Evolutionary conservation across 805 yeast genomes (phyloP).

Genomic region (Saccharomycopsis schoenii): DNA sequence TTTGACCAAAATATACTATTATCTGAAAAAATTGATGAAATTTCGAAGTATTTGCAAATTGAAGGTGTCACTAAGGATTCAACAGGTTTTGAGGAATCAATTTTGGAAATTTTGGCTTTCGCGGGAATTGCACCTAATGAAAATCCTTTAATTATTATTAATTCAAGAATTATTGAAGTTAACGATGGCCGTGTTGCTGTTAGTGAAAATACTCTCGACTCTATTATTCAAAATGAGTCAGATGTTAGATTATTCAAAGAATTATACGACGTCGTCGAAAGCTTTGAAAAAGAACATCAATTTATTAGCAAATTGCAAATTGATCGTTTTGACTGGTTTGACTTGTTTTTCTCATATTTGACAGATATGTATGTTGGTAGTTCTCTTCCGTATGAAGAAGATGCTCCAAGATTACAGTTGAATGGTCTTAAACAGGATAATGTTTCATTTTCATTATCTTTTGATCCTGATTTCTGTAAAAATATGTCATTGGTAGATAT

Average conservation of each 20-base stretch:
- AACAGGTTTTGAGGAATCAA: slow-evolving; percentile 16
- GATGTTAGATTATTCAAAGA: slow-evolving; percentile 33
- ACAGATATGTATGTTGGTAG: slow-evolving; percentile 32
- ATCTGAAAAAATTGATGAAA: neutral
- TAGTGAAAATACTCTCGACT: slow-evolving; percentile 22
- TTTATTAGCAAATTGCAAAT: slow-evolving; percentile 13
- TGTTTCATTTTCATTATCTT: neutral
- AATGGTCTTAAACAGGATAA: slow-evolving; percentile 1
- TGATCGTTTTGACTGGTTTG: slow-evolving; percentile 34
- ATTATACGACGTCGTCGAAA: slow-evolving; percentile 20
- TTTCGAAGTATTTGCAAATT: neutral
- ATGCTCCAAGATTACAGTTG: slow-evolving; percentile 13
- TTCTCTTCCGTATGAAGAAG: slow-evolving; percentile 1
- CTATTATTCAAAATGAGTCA: slow-evolving; percentile 38
- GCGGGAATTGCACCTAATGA: neutral
- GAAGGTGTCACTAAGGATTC: neutral
- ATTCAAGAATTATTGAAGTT: slow-evolving; percentile 43
- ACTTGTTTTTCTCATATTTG: slow-evolving; percentile 33
- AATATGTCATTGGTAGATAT: slow-evolving; percentile 36
- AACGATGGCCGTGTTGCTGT: slow-evolving; percentile 22
- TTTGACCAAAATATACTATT: neutral
- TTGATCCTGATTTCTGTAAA: slow-evolving; percentile 1
- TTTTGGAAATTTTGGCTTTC: slow-evolving; percentile 14
- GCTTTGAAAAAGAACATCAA: slow-evolving; percentile 19
- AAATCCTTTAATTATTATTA: slow-evolving; percentile 29